Evolutionary conservation across 768 basidiomycete genomes (phyloP).

Genomic region (Boletus insuetus): DNA sequence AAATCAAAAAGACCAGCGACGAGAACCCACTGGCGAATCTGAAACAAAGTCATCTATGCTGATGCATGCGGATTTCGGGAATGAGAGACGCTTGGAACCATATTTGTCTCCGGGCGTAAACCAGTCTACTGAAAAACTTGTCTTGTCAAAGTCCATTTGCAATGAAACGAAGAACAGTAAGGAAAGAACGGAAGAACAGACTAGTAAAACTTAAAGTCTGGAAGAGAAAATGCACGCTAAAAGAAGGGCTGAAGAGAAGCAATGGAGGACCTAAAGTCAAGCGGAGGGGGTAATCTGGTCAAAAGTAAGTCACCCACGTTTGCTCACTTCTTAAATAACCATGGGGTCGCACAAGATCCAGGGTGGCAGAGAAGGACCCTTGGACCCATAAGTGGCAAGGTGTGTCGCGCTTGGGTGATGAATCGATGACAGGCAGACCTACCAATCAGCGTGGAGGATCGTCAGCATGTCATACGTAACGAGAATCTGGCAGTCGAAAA

Average conservation of each 20-base stretch:
- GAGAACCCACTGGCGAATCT: conserved; percentile 25
- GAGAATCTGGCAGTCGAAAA: neutral
- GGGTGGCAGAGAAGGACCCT: conserved; percentile 18
- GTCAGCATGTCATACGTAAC: conserved; percentile 13
- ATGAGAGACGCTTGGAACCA: conserved; percentile 28
- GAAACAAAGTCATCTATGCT: conserved; percentile 31
- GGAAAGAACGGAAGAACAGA: conserved; percentile 6
- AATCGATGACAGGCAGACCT: neutral
- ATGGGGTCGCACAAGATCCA: conserved; percentile 7
- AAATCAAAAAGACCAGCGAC: neutral
- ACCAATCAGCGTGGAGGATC: conserved; percentile 2
- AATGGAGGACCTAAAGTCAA: neutral
- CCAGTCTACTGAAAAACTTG: conserved; percentile 31
- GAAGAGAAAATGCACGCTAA: neutral
- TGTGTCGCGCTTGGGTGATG: too few relatives aligned
- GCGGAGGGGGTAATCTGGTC: conserved; percentile 3
- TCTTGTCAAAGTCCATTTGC: conserved; percentile 33
- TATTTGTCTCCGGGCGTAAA: conserved; percentile 29
- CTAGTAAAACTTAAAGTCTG: conserved; percentile 4
- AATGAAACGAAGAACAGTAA: conserved; percentile 4
- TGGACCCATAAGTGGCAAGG: conserved; percentile 8
- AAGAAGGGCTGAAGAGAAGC: neutral
- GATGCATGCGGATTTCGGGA: conserved; percentile 33
- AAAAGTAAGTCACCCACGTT: neutral
- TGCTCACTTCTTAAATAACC: conserved; percentile 15